Evolutionary conservation across 805 yeast genomes (phyloP), one percentile per base, ranked within the genome.

Genomic region (Wickerhamiella siamensis): DNA sequence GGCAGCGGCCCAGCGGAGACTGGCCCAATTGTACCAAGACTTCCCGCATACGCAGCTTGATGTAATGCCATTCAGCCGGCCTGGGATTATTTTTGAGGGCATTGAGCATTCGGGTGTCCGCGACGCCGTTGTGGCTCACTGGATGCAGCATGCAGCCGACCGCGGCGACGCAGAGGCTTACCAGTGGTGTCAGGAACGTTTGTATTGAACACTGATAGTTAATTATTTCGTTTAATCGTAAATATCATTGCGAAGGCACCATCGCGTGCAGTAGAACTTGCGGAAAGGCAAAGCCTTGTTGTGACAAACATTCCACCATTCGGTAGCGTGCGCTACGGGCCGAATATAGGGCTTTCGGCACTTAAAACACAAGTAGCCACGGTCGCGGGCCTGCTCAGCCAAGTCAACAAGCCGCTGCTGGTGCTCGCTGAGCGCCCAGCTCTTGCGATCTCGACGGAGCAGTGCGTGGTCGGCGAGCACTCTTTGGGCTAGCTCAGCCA

Each of bases 11-110:
- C 56, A 49, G 40, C 43, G 43, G 21, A 40, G 43, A 35, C 51
- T 53, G 5, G 52, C 53, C 15, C 52, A 53, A 38, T 46, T 53
- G 14, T 53, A 51, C 43, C n/a, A 33, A 20, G 41, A 36, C n/a
- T 50, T 46, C 32, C 38, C 47, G 16, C 48, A 49, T 36, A 41
- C 53, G 2, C 12, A 36, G 15, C 46, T 53, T 10, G 54, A 52
- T 16, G 26, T 53, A 20, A 43, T 41, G 40, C 55, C 57, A 19
- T 44, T 53, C 14, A 32, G 49, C 5, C 43, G 49, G 9, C 54
- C 56, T 2, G 45, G 44, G 6, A 35, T 29, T 10, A 32, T 50
- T 14, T 29, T 50, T 22, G 56, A 51, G 14, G 51, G 52, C 15
- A 33, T 44, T 6, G 53, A 50, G 24, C 36, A 44, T 4, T 4